Evolutionary conservation across 495 filamentous ascomycete species (phyloP), one percentile per base, ranked within the genome.

Genomic region (Annulohypoxylon bovei): DNA sequence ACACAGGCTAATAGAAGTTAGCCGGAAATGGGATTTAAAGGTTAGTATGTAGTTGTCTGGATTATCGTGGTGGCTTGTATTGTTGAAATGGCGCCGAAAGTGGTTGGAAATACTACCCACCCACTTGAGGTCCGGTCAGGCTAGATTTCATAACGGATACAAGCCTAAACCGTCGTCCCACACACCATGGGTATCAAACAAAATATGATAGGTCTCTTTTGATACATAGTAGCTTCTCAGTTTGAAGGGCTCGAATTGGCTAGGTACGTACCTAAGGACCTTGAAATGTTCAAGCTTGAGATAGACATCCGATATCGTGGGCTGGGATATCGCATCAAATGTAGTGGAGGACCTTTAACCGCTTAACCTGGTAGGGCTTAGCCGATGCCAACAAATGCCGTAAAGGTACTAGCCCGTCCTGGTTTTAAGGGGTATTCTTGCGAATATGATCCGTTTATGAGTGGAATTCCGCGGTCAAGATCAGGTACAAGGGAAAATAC

Each of bases 101-200:
- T 8, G 28, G 27, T 33, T 46, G 54, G 61, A 63, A 57, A 72
- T 72, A 53, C 47, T 65, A 72, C 64, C 53, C 65, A 65, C 70
- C 58, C 60, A 55, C 53, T 60, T 30, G 50, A 37, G 30, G 37
- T 62, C 28, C 68, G 62, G 62, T 62, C 68, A 62, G 63, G 68
- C 68, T 60, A 71, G 68, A 67, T 64, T 71, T 67, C 3, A 49
- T 37, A 16, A 20, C 44, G 69, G 69, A 64, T 60, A 50, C 64
- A 32, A 68, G 55, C 47, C 60, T 42, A 68, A 65, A 56, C 70
- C 46, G 6, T 64, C 11, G 70, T 65, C 59, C 70, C 70, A 68
- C 70, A 32, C 40, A 20, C 25, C 49, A 44, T 25, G 20, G 46
- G 53, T 39, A 25, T 54, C 64, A 68, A 57, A 67, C 54, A 46